Evolutionary conservation across 179 eudicot species (phyloP).

Genomic region (Sideroxylon spinosum): DNA sequence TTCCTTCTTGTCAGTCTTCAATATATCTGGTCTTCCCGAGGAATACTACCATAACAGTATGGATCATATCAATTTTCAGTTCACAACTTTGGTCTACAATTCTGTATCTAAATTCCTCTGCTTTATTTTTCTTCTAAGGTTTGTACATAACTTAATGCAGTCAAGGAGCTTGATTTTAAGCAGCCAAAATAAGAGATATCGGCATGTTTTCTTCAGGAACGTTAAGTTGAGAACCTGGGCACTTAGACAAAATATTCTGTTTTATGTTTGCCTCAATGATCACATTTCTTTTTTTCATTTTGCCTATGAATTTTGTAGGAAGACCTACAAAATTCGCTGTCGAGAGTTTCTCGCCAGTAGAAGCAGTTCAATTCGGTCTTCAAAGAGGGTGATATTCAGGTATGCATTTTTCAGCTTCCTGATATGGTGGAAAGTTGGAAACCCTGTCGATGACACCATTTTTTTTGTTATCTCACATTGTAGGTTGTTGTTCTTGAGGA

Average conservation of each 20-base stretch:
- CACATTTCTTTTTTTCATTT: not conserved
- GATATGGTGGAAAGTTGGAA: not conserved
- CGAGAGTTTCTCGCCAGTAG: slow-evolving; percentile 58
- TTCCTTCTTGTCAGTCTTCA: slow-evolving; percentile 95
- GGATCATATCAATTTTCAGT: slow-evolving; percentile 11
- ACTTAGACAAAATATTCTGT: not conserved
- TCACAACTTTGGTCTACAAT: not conserved
- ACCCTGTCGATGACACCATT: not conserved
- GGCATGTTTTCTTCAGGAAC: slow-evolving; percentile 87
- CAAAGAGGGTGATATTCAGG: slow-evolving; percentile 75
- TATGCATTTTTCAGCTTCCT: slow-evolving; percentile 23
- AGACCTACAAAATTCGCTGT: slow-evolving; percentile 72
- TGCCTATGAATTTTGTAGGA: slow-evolving; percentile 45
- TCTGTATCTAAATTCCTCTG: not conserved
- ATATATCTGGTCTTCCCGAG: slow-evolving; percentile 75
- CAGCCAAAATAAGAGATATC: slow-evolving; percentile 56
- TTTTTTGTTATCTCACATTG: not conserved
- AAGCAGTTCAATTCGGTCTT: slow-evolving; percentile 50
- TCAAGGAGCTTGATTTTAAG: slow-evolving; percentile 66
- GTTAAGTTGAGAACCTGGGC: slow-evolving; percentile 27
- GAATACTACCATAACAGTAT: slow-evolving; percentile 85
- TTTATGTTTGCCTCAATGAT: not conserved
- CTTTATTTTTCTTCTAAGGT: not conserved
- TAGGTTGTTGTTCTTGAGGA: slow-evolving; percentile 91
- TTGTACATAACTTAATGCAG: slow-evolving; percentile 31